phyloP scores from a whole-genome alignment of 164 flowering plant species.

The Kalanchoe fedtschenkoi region DNA sequence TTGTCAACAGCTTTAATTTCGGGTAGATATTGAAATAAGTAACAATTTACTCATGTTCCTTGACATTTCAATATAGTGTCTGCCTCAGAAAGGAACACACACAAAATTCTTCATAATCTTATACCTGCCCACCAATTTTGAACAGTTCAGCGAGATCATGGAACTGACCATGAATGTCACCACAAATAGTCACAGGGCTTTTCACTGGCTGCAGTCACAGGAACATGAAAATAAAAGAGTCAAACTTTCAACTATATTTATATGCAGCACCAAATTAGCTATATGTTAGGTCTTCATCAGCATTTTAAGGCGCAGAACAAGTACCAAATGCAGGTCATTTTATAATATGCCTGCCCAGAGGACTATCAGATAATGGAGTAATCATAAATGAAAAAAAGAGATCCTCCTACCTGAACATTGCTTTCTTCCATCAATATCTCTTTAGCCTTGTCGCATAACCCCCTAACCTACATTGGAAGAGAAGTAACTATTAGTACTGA shows the following conservation, averaged over 20 bases:
- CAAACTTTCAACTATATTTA: background rate
- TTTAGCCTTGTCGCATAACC: constrained; percentile 80
- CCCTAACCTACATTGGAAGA: constrained; percentile 41
- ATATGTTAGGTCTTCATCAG: background rate
- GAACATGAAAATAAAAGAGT: background rate
- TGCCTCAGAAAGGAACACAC: background rate
- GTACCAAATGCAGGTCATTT: no score
- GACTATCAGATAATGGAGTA: no score
- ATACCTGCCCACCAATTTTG: constrained; percentile 91
- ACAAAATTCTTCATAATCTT: background rate
- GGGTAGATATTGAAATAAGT: no score
- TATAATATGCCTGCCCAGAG: no score
- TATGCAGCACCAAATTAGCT: background rate
- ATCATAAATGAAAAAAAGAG: background rate
- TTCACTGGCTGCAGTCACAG: constrained; percentile 68
- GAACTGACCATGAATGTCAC: constrained; percentile 92
- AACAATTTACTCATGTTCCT: no score
- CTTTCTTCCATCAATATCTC: constrained; percentile 94
- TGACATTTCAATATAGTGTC: background rate
- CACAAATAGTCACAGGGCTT: constrained; percentile 92
- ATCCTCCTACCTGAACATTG: constrained; percentile 65
- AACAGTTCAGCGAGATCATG: constrained; percentile 96
- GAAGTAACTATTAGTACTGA: background rate
- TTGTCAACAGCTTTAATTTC: no score
- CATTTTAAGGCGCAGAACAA: no score